These are phyloP conservation scores for Trifolium fragiferum DNA, from an alignment of 306 rosid genomes.

Conservation along the genomic window DNA sequence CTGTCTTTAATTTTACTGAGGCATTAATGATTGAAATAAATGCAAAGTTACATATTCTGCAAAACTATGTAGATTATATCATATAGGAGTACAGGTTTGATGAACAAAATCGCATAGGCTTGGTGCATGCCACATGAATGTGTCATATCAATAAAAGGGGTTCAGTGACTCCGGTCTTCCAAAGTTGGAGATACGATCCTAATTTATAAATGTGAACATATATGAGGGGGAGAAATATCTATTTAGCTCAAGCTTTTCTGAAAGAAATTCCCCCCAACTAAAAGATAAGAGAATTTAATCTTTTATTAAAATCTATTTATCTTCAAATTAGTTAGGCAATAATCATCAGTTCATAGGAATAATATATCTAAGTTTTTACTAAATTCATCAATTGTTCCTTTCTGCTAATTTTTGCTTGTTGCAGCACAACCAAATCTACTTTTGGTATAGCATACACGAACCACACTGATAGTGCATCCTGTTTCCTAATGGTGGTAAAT, in stretches of 20 bases:
- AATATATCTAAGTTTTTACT: constrained; percentile 4
- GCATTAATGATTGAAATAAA: neutral
- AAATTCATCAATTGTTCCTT: neutral
- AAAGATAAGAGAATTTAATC: neutral
- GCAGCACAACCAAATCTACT: neutral
- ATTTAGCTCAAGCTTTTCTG: constrained; percentile 22
- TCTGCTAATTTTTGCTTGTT: neutral
- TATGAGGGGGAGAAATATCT: neutral
- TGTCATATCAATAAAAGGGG: constrained; percentile 16
- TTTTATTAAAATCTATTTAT: neutral
- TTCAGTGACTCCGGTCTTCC: constrained; percentile 8
- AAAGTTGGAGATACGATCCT: constrained; percentile 9
- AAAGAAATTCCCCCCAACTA: constrained; percentile 18
- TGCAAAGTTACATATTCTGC: neutral
- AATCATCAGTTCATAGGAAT: neutral
- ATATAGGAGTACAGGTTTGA: neutral
- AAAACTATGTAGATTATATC: neutral
- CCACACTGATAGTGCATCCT: neutral
- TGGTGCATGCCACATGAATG: constrained; percentile 6
- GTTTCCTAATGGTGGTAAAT: constrained; percentile 14
- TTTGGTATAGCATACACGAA: neutral
- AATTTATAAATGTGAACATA: neutral
- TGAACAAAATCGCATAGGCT: neutral
- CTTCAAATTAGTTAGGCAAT: constrained; percentile 19
- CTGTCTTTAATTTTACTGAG: neutral